A percentile compares a stretch with the other conserved stretches of the same genome.
Conservation (phyloP, 192 early-diverging fungal genomes). For the Backusella macrospora region DNA sequence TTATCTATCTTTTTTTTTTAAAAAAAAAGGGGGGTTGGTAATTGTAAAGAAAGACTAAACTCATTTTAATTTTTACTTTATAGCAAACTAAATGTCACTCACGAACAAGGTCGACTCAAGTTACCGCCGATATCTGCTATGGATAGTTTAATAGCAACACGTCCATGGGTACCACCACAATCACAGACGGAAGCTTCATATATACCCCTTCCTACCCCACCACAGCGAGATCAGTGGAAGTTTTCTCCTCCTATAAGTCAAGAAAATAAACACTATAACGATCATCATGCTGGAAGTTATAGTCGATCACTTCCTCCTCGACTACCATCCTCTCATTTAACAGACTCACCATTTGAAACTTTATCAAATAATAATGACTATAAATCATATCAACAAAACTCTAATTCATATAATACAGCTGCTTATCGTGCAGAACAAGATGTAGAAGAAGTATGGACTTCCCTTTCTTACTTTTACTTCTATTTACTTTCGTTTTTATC, state of each 20-base stretch:
- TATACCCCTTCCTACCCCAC: not conserved
- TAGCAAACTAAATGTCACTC: conserved; percentile 1
- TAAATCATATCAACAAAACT: not conserved
- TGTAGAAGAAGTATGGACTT: not conserved
- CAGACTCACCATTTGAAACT: not conserved
- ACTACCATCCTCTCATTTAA: conserved; percentile 2
- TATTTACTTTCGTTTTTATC: too few relatives aligned
- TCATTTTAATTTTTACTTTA: not conserved
- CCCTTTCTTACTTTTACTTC: too few relatives aligned
- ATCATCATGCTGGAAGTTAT: conserved; percentile 2
- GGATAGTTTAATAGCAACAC: conserved; percentile 7
- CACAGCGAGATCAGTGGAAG: conserved; percentile 16
- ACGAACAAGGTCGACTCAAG: not conserved
- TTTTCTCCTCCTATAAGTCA: conserved; percentile 6
- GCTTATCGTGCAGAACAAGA: conserved; percentile 5
- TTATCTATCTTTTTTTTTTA: too few relatives aligned
- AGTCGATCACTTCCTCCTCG: not conserved
- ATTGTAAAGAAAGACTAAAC: not conserved
- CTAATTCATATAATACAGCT: not conserved
- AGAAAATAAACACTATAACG: not conserved
- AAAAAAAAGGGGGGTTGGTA: too few relatives aligned
- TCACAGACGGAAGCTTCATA: not conserved
- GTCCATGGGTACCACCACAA: conserved; percentile 18
- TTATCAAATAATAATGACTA: conserved; percentile 7
- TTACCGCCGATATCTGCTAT: conserved; percentile 23